Evolutionary conservation across 768 basidiomycete species (phyloP).

Genomic region (Russula earlei): DNA sequence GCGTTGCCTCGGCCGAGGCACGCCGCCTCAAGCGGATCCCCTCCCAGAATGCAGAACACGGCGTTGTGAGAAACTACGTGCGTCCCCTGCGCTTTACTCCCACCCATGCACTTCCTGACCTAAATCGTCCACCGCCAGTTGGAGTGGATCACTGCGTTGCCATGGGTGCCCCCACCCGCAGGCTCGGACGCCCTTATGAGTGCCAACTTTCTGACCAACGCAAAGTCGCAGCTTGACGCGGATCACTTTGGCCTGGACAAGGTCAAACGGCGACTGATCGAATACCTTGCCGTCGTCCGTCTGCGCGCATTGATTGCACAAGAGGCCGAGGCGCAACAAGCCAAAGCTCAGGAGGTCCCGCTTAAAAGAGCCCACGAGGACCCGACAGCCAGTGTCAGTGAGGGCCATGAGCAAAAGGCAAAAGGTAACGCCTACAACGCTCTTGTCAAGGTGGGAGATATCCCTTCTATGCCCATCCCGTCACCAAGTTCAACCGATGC

Average conservation of each 20-base stretch:
- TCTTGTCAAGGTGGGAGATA: constrained; percentile 11
- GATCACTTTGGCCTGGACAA: constrained; percentile 91
- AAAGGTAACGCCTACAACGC: neutral
- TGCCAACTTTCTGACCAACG: constrained; percentile 53
- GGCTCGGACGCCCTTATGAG: constrained; percentile 37
- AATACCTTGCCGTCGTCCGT: constrained; percentile 84
- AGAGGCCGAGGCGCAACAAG: constrained; percentile 7
- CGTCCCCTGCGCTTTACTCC: constrained; percentile 23
- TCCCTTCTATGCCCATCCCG: neutral
- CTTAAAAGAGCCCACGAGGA: constrained; percentile 17
- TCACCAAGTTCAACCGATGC: constrained; percentile 6
- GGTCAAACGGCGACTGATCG: constrained; percentile 85
- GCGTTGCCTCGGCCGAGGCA: constrained; percentile 77
- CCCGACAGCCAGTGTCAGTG: constrained; percentile 5
- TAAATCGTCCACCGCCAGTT: constrained; percentile 39
- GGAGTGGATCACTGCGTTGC: constrained; percentile 81
- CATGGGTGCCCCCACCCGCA: constrained; percentile 56
- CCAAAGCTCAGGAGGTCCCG: constrained; percentile 16
- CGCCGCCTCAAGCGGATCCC: constrained; percentile 80
- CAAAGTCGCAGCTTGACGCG: constrained; percentile 72
- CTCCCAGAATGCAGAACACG: constrained; percentile 81
- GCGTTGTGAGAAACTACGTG: constrained; percentile 79
- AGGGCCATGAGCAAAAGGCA: constrained; percentile 10
- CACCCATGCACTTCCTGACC: neutral
- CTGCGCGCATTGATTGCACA: constrained; percentile 26